phyloP scores from a whole-genome alignment of 1,284 basidiomycete genomes.

The Microbotryomycetes sp. region DNA sequence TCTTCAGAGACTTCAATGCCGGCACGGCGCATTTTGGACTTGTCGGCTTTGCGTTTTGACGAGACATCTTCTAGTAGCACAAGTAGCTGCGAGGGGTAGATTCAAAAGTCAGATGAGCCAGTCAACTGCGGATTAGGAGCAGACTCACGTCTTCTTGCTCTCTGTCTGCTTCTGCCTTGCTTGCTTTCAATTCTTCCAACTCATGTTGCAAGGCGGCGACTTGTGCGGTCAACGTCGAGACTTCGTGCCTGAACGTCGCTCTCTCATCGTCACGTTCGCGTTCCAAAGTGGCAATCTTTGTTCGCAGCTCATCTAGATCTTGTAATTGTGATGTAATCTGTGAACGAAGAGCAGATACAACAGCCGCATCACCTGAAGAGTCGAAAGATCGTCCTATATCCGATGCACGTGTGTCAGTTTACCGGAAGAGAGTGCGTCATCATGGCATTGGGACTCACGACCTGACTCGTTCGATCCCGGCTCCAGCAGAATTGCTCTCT shows the following conservation, averaged over 20 bases:
- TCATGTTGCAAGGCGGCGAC: constrained; percentile 37
- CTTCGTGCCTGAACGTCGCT: constrained; percentile 32
- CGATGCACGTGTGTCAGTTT: constrained; percentile 3
- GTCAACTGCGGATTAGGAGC: too few species aligned
- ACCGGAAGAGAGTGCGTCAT: not conserved
- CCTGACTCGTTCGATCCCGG: constrained; percentile 39
- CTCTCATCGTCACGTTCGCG: constrained; percentile 37
- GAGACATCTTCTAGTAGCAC: constrained; percentile 89
- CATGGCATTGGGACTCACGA: not conserved
- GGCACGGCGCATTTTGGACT: constrained; percentile 61
- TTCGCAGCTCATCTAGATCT: constrained; percentile 59
- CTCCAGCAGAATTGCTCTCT: constrained; percentile 50
- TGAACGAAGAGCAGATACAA: constrained; percentile 71
- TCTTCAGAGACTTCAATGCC: constrained; percentile 64
- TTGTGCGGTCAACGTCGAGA: constrained; percentile 41
- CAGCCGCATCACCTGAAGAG: constrained; percentile 66
- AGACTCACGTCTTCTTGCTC: constrained; percentile 48
- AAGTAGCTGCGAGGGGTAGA: constrained; percentile 60
- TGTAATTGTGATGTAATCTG: constrained; percentile 70
- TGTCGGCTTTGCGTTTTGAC: constrained; percentile 75
- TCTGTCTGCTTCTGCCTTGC: constrained; percentile 48
- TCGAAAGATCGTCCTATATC: constrained; percentile 49
- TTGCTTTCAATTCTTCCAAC: constrained; percentile 35
- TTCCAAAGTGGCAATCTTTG: constrained; percentile 42
- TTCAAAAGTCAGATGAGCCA: constrained; percentile 88